Percentiles rank a stretch among this genome's conserved stretches.
These are phyloP conservation scores for Pilatotrama ljubarskyi DNA, from an alignment of 768 basidiomycete species.

Conservation along the genomic window DNA sequence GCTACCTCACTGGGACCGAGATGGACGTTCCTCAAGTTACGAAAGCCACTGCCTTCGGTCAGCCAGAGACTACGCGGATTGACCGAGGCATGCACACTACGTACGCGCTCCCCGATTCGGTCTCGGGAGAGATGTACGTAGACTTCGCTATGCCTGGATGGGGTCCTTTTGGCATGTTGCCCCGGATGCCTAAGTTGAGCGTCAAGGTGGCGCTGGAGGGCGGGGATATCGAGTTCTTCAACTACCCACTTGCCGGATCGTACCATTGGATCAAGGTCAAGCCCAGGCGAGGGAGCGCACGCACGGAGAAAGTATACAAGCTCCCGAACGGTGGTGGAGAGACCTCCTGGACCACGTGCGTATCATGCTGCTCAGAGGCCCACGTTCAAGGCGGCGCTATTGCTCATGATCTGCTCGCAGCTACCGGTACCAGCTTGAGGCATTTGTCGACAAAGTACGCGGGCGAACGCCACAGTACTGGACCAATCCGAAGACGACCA, in stretches of 20 bases:
- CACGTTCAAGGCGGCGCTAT: too few relatives aligned
- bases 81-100: slow-evolving; percentile 23
- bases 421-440: too few relatives aligned
- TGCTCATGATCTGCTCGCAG: too few relatives aligned
- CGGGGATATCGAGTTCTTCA: slow-evolving; percentile 41
- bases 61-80: too few relatives aligned
- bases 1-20: slow-evolving; percentile 20
- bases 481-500: too few relatives aligned
- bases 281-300: slow-evolving; percentile 25
- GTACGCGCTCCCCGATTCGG: slow-evolving; percentile 24
- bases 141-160: slow-evolving; percentile 17
- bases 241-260: slow-evolving; percentile 42
- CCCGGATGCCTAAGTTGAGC: slow-evolving; percentile 28
- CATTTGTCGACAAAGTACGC: too few relatives aligned
- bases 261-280: slow-evolving; percentile 48
- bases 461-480: too few relatives aligned
- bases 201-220: slow-evolving; percentile 34
- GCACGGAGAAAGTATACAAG: slow-evolving; percentile 47
- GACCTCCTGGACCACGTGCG: slow-evolving; percentile 45
- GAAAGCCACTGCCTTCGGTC: too few relatives aligned
- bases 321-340: slow-evolving; percentile 40
- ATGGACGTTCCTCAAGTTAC: slow-evolving; percentile 6
- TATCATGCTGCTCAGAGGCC: too few relatives aligned
- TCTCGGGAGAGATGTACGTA: background rate
- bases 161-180: slow-evolving; percentile 28